Base-by-base conservation (phyloP, 495 filamentous ascomycete species). In the Melanomma pulvis-pyrius region DNA sequence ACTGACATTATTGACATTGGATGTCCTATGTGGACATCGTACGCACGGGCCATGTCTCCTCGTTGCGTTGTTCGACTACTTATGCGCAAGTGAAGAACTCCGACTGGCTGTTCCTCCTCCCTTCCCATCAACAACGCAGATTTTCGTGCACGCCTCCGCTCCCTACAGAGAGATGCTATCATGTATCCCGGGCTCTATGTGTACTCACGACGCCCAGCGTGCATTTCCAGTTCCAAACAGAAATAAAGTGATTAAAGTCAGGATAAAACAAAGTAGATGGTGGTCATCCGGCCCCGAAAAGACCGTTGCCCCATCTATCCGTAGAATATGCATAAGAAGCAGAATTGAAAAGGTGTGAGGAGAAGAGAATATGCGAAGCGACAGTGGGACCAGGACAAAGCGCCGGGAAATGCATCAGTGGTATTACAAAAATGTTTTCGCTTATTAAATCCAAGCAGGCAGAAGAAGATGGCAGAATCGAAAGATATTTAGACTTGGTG, bases 401-500 rank as follows among this genome's bases (percentile, higher is more conserved):
- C 46, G 46, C 59, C 48, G 47, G 48, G 28, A 52, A 62, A 68
- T 68, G 65, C 65, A 63, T 32, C 50, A 61, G 55, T 30, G 57
- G 39, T 62, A 59, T 58, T 63, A 68, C 65, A 68, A 68, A 30
- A 53, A 44, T 1, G 25, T 24, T 26, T 22, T 61, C 57, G 65
- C 64, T 63, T 46, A 68, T 68, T 68, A 61, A 68, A 68, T 54
- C 39, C 26, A 68, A 59, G 46, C 22, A 28, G 32, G 19, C 25
- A 2, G 36, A 54, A 47, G 26, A 56, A 48, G 4, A 21, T 1
- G 24, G 52, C 28, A 0, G 21, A 53, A 2, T 17, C 25, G 2
- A 5, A 30, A 0, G 13, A 25, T 12, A 50, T 61, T 34, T 67
- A 76, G 24, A 77, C 74, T 62, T 77, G 66, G 58, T 75, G 73